Evolutionary conservation across 306 rosid species (phyloP), one percentile per base, ranked within the genome.

Genomic region (Vicia sativa): DNA sequence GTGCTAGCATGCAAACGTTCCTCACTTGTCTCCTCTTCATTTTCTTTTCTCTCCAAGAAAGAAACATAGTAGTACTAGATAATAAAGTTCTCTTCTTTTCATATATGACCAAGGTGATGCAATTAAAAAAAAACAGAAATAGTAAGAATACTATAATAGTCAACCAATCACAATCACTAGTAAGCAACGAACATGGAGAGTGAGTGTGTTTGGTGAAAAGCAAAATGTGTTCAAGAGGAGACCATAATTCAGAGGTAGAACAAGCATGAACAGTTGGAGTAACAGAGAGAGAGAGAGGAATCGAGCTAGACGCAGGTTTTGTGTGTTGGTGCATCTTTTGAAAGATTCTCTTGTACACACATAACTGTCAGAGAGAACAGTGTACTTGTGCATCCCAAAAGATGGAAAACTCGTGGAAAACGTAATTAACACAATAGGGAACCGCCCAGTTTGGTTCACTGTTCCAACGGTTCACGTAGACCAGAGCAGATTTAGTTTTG

Each of bases 281-380:
- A 16, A 7, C 54, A 48, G 23, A 10, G 12, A 19, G 9, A 11
- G 11, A 19, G 9, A 7, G 25, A 16, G 11, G 55, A 53, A 53
- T 53, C 59, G 3, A 1, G 14, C 31, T 11, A 52, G 58, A 52
- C 10, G n/a, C 58, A 19, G 7, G 14, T 21, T 54, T 11, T 49
- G 56, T 52, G 57, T 52, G 58, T 21, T 44, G 6, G 44, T 31
- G 50, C 15, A 62, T 69, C 71, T 62, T 62, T 62, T 64, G 57
- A 69, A 69, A 79, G 87, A 84, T 82, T 80, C 81, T 80, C 81
- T 9, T 78, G 83, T 84, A 82, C 81, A 66, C 37, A 58, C 38
- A 77, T 73, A 66, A 73, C 59, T 85, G 85, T 83, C 78, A 75
- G 82, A 16, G 0, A 44, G 5, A 5, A 49, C 46, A 58, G 74